Evolutionary conservation across 1,139 yeast species (phyloP), one percentile per base, ranked within the genome.

Genomic region (Lipomyces yarrowii): DNA sequence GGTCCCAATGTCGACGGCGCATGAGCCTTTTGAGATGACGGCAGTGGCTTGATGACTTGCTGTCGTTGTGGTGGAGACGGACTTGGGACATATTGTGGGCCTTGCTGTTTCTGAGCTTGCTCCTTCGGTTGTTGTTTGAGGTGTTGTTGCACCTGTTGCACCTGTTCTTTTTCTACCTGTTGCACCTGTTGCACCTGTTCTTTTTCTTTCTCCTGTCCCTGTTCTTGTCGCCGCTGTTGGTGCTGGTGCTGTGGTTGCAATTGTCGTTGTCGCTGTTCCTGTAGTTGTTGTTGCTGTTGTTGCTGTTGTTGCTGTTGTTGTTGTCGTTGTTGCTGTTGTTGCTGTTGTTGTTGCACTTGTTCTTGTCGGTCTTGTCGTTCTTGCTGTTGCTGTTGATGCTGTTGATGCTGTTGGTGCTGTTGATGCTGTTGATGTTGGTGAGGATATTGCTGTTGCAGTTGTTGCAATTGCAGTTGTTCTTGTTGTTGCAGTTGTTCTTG

Each of bases 391-490:
- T 10, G 39, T 23, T 42, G 35, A 26, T 0, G 15, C n/a, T 39
- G 35, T 39, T 18, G 35, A 23, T 51, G 15, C 30, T 23, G 61
- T n/a, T 18, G 32, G 32, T 59, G 32, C 30, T 3, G 30, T 26
- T 26, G 30, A 23, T 23, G 30, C 26, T 51, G 48, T 57, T 53
- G 62, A n/a, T n/a, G n/a, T n/a, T n/a, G n/a, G n/a, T n/a, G n/a
- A n/a, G n/a, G n/a, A n/a, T n/a, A n/a, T 35, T 23, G 30, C 26
- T 51, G 48, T 57, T 53, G 62, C 26, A 0, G 58, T 21, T 54
- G 48, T 21, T 32, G 57, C 23, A 1, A 11, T 6, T 54, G 39
- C 3, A 13, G 32, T 35, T 53, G 53, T 26, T n/a, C n/a, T n/a
- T 33, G 52, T 21, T 33, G 30, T 33, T n/a, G 62, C 15, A 11